phyloP scores from a whole-genome alignment of 495 filamentous ascomycete species.

The Beverwykella pulmonaria region DNA sequence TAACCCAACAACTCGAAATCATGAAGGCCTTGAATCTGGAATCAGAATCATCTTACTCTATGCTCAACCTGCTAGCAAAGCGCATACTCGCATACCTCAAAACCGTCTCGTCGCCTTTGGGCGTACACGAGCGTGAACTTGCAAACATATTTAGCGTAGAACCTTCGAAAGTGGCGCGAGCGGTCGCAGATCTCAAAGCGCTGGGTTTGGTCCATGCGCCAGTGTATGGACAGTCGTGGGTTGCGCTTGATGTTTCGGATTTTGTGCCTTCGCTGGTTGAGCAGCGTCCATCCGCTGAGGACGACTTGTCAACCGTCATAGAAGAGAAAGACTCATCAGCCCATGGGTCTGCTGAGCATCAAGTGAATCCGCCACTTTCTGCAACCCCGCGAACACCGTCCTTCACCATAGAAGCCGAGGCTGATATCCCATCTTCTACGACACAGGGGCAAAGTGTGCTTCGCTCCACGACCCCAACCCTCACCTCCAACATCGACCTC shows the following conservation, averaged over 20 bases:
- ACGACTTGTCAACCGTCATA: too few relatives aligned
- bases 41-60: neutral
- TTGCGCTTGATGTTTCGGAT: neutral
- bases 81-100: neutral
- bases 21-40: neutral
- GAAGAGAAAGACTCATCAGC: too few relatives aligned
- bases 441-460: neutral
- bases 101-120: neutral
- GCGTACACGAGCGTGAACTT: neutral
- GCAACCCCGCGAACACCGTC: neutral
- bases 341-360: too few relatives aligned
- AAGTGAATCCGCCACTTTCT: neutral
- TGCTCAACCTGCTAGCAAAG: neutral
- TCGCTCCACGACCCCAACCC: neutral
- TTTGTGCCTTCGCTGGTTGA: neutral
- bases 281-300: neutral
- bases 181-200: neutral
- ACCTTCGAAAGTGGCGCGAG: neutral
- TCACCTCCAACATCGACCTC: constrained; percentile 1
- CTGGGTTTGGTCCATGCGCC: neutral
- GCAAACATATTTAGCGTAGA: neutral
- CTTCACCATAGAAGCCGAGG: neutral
- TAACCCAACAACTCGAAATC: neutral
- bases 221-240: neutral
- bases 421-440: neutral